Evolutionary conservation across 495 filamentous ascomycete species (phyloP), one percentile per base, ranked within the genome.

Genomic region (Talaromyces ruber): DNA sequence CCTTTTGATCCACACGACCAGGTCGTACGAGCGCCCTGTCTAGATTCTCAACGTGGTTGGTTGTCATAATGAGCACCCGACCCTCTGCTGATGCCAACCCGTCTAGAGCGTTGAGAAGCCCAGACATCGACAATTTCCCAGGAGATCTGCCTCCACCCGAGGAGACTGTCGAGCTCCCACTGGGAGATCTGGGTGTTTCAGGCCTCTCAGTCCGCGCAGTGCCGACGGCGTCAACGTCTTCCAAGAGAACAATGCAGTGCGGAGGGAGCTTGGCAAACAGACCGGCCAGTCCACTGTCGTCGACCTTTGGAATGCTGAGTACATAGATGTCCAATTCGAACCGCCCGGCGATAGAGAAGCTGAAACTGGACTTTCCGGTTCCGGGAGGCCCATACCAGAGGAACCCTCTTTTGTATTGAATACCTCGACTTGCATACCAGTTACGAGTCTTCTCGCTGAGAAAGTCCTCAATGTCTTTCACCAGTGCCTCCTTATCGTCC

Each of bases 41-140:
- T 7, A 88, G 74, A 61, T 84, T 82, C 59, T 88, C 84, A 7
- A 82, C 60, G 65, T 87, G 82, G 66, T 90, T 90, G 56, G 87
- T 89, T 7, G 87, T 89, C 85, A 90, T 89, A 64, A 90, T 86
- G 4, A 89, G 75, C 14, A 89, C 77, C 14, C 84, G 78, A 11
- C 86, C 87, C 68, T 89, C 86, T 61, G 84, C 79, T 1, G 79
- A 81, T 6, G 84, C 82, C 21, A 88, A 83, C n/a, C 87, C 84
- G 61, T 89, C 86, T 24, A 90, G 74, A 34, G 84, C 83, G 65
- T 90, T 90, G 53, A 90, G 74, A n/a, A 90, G 71, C 0, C 83
- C 85, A 5, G 85, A 86, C 22, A 88, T 18, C 11, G 51, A 24
- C 51, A 54, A 54, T 54, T 32, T 32, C 30, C 30, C 30, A 32